Conservation (phyloP, 75 land plant genomes). For the Sequoiadendron giganteum region DNA sequence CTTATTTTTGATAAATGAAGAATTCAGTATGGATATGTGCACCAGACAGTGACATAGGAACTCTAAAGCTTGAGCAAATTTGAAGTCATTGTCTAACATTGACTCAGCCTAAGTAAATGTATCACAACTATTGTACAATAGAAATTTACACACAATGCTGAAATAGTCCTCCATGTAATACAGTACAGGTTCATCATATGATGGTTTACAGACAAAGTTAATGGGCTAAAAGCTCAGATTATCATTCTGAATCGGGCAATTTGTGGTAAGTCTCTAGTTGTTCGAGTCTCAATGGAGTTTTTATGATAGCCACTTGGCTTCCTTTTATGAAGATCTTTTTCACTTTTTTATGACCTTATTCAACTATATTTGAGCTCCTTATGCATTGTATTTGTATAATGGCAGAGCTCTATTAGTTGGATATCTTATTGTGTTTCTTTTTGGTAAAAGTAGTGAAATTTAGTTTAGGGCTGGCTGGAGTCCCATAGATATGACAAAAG, state of each 20-base stretch:
- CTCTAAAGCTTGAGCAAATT: too few relatives aligned
- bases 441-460: neutral
- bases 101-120: too few relatives aligned
- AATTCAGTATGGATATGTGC: too few relatives aligned
- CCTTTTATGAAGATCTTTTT: neutral
- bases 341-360: neutral
- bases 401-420: neutral
- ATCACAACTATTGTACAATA: neutral
- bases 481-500: neutral
- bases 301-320: neutral
- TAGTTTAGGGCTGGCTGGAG: neutral
- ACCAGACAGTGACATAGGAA: too few relatives aligned
- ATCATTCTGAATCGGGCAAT: neutral
- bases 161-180: neutral
- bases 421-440: neutral
- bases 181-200: too few relatives aligned
- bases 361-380: neutral
- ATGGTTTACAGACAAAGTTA: too few relatives aligned
- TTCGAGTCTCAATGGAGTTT: neutral
- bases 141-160: neutral
- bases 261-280: neutral
- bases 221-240: neutral
- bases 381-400: conserved; percentile 1
- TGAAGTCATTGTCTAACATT: too few relatives aligned
- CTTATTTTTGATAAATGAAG: too few relatives aligned